Percentiles rank a stretch among this genome's conserved stretches.
Conservation (phyloP, 2,329 filamentous ascomycete species). For the Lachnellula subtilissima region DNA sequence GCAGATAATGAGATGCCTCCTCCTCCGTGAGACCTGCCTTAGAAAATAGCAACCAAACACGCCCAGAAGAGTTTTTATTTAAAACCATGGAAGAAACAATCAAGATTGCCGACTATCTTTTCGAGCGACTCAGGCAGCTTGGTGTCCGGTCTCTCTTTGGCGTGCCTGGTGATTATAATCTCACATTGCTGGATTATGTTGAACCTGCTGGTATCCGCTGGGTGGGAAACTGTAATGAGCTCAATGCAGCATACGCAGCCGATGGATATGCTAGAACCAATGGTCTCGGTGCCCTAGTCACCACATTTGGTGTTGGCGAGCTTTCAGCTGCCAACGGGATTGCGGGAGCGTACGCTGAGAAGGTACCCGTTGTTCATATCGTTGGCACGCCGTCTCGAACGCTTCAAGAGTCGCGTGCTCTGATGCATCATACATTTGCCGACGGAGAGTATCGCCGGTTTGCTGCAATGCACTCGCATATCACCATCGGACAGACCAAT, state of each 20-base stretch:
- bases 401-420: slow-evolving; percentile 37
- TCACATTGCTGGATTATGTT: slow-evolving; percentile 60
- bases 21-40: too few relatives aligned
- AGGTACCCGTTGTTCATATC: slow-evolving; percentile 61
- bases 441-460: slow-evolving; percentile 78
- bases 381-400: slow-evolving; percentile 46
- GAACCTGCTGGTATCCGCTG: slow-evolving; percentile 52
- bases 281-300: slow-evolving; percentile 62
- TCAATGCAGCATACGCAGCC: slow-evolving; percentile 60
- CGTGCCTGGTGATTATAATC: slow-evolving; percentile 66
- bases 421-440: slow-evolving; percentile 63
- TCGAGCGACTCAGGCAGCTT: slow-evolving; percentile 55
- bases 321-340: slow-evolving; percentile 66
- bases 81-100: slow-evolving; percentile 13
- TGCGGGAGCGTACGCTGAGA: slow-evolving; percentile 66
- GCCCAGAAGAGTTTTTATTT: too few relatives aligned
- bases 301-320: slow-evolving; percentile 69
- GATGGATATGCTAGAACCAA: slow-evolving; percentile 71
- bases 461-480: slow-evolving; percentile 62
- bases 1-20: too few relatives aligned
- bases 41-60: too few relatives aligned
- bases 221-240: slow-evolving; percentile 63
- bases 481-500: too few relatives aligned
- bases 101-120: slow-evolving; percentile 62
- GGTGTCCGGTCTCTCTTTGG: slow-evolving; percentile 61